Evolutionary conservation across 805 yeast genomes (phyloP), one percentile per base, ranked within the genome.

Genomic region (Hanseniaspora singularis): DNA sequence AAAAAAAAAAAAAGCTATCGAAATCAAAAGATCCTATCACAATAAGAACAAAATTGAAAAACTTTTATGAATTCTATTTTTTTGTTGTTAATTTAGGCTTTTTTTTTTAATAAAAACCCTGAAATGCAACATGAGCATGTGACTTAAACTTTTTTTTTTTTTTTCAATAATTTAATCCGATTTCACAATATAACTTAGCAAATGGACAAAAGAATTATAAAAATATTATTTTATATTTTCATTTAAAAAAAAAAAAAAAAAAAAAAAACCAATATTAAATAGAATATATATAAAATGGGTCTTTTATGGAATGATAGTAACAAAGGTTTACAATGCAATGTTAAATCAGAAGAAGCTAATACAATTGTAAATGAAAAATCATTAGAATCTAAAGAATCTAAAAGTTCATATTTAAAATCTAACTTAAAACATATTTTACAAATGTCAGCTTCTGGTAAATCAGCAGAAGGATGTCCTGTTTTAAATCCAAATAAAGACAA

Each of bases 271-370:
- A 23, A 12, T 30, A 43, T 30, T 10, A 30, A 28, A 19, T 18
- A 22, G 27, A 18, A n/a, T 27, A 15, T 12, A 12, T 14, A n/a
- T 8, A 24, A 24, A 37, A 83, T 83, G 95, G 95, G 95, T 54
- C 83, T 92, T 85, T 84, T 86, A 60, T 86, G 95, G 95, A 81
- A 89, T 37, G 76, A 70, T 46, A 15, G 19, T 22, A 43, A 34
- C 38, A 43, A 43, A 12, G 14, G 4, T 23, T 24, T 36, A 20
- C 3, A 5, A 10, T n/a, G n/a, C 24, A 33, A 33, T 7, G 20
- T 6, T 10, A 9, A 19, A 14, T n/a, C n/a, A n/a, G n/a, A n/a
- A n/a, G n/a, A n/a, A n/a, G n/a, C n/a, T n/a, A 26, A 12, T 15
- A 8, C 51, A 36, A 60, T 55, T 23, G 48, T 50, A 40, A 52